These are phyloP conservation scores for Daldinia loculata DNA, from an alignment of 495 filamentous ascomycete genomes.

Conservation along the genomic window DNA sequence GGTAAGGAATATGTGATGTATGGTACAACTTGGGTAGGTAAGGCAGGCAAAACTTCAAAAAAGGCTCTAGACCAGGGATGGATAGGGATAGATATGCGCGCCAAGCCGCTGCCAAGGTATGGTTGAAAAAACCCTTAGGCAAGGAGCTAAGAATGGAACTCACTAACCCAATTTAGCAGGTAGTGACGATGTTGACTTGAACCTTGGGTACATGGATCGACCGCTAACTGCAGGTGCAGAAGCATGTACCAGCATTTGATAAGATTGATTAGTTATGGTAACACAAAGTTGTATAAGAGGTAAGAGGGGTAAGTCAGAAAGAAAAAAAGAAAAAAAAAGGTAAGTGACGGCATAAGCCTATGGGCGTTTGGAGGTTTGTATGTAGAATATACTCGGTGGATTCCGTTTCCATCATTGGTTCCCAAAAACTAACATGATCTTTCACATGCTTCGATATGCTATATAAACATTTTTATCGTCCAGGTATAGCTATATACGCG, in stretches of 20 bases:
- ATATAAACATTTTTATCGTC: conserved; percentile 1
- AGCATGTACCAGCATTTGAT: conserved; percentile 24
- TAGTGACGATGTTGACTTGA: conserved; percentile 19
- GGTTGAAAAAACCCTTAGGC: conserved; percentile 36
- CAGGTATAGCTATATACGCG: neutral
- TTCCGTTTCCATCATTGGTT: conserved; percentile 14
- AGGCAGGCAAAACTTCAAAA: conserved; percentile 13
- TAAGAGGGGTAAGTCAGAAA: conserved; percentile 21
- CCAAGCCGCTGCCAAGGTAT: conserved; percentile 28
- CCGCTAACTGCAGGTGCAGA: conserved; percentile 8
- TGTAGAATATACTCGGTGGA: conserved; percentile 3
- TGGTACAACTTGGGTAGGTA: conserved; percentile 17
- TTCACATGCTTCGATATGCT: conserved; percentile 24
- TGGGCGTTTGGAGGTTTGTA: too few relatives aligned
- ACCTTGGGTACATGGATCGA: conserved; percentile 19
- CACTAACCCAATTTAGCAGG: conserved; percentile 35
- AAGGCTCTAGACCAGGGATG: conserved; percentile 38
- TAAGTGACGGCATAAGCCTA: too few relatives aligned
- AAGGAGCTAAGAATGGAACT: conserved; percentile 33
- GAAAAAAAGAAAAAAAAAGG: neutral
- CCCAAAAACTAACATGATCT: conserved; percentile 4
- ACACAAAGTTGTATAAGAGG: conserved; percentile 26
- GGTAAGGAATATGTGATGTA: conserved; percentile 29
- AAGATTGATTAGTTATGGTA: conserved; percentile 31
- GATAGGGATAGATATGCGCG: conserved; percentile 9